phyloP scores from a whole-genome alignment of 305 asterid species.

The Solanum hybrid region DNA sequence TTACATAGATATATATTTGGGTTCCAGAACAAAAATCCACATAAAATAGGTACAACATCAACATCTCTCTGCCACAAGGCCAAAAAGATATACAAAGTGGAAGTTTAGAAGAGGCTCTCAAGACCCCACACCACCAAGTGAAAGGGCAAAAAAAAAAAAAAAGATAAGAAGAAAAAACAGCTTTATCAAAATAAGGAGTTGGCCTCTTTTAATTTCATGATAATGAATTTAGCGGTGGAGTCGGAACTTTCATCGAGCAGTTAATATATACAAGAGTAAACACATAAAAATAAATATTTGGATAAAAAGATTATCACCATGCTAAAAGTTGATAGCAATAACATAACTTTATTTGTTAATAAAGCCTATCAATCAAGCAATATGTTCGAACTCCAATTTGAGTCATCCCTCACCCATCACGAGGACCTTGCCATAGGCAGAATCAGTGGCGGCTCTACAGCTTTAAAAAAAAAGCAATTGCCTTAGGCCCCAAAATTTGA shows the following conservation, averaged over 20 bases:
- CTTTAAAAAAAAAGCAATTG: too few relatives aligned
- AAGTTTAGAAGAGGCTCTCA: conserved; percentile 23
- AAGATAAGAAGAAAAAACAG: conserved; percentile 14
- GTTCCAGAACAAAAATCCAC: conserved; percentile 29
- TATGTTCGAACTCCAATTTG: not conserved
- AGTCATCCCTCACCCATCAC: not conserved
- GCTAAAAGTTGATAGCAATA: not conserved
- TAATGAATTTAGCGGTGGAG: not conserved
- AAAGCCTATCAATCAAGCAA: not conserved
- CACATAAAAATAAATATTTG: not conserved
- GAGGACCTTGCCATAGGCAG: not conserved
- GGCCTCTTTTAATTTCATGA: not conserved
- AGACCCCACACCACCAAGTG: conserved; percentile 6
- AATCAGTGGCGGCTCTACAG: not conserved
- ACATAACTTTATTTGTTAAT: not conserved
- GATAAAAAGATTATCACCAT: not conserved
- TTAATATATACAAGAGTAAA: not conserved
- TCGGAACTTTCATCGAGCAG: not conserved
- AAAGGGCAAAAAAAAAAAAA: not conserved
- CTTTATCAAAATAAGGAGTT: conserved; percentile 20
- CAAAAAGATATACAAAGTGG: conserved; percentile 19
- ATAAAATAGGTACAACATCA: conserved; percentile 9
- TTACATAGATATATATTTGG: conserved; percentile 12
- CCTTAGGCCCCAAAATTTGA: too few relatives aligned
- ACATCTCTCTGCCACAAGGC: not conserved